Base-by-base conservation (phyloP, 495 filamentous ascomycete species). In the Neurospora sp. region DNA sequence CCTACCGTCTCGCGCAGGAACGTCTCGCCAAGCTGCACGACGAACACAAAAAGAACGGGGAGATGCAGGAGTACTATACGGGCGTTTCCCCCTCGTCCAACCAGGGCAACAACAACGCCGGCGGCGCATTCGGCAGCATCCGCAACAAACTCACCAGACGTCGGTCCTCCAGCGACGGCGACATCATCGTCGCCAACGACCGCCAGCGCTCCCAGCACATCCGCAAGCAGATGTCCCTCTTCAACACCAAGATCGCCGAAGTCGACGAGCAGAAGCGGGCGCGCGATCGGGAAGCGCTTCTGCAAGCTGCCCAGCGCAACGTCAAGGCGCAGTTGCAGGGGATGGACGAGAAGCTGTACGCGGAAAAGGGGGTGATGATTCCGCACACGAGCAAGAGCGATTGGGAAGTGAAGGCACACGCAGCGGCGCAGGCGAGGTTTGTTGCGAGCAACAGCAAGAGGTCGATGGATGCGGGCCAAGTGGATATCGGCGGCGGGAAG, bases 301-400 rank as follows among this genome's bases (percentile, higher is more conserved):
- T 98, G 76, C 91, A 91, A 53, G 87, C 89, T 16, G 96, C 96
- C 0, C 92, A 92, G 76, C 90, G 91, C 40, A 97, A 96, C 76
- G 96, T 98, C 38, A 87, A 91, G 73, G 89, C 89, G 4, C 88
- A 87, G 42, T 86, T 98, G 73, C 89, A 90, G 69, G 86, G 87
- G 38, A 92, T 97, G 86, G 94, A 98, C 72, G 86, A 92, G 82
- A 89, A 88, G 76, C 84, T 96, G 71, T 93, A 90, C 71, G 85
- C 87, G 18, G 89, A 95, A 41, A 94, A 90, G 2, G 94, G 93
- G 35, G 92, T 92, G 78, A 84, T 91, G n/a, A 85, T 89, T 8
- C 89, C 91, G 5, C 85, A 88, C 0, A 86, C 89, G 71, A 65
- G 53, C 53, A 85, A 89, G 76, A 90, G 87, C 39, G 90, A 94